Base-by-base conservation (phyloP, 2,329 filamentous ascomycete species). In the Fusarium pseudonygamai region DNA sequence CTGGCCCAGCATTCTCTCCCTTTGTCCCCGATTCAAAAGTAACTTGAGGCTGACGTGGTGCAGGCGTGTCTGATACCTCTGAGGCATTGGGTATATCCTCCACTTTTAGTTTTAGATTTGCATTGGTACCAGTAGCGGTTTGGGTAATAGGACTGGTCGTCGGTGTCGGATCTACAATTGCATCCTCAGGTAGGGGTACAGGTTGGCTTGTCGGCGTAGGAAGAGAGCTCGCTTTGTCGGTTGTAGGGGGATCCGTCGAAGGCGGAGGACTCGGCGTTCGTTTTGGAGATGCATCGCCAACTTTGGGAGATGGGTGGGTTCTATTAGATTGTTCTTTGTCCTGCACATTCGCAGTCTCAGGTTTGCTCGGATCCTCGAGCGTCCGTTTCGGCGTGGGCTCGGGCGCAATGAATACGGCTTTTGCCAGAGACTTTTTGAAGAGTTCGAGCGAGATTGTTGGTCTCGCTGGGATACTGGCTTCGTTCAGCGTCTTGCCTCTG, bases 391-490 rank as follows among this genome's bases (percentile, higher is more conserved):
- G 64, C 32, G 69, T 53, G 39, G 57, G 22, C 49, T 72, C 71
- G 16, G 63, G 67, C 30, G 73, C 63, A 57, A 76, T 64, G 32
- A 78, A 75, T 40, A 74, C 62, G 13, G 79, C 75, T 74, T 79
- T 79, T 15, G 77, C 78, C 14, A 84, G 73, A 14, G 82, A 81
- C 62, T 82, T 82, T 71, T 83, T 84, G 37, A 85, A 74, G 22
- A 79, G 79, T 67, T 87, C 84, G 40, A 86, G 83, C 64, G 84
- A 82, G 56, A 84, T 80, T 71, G 82, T 81, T 64, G 84, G 85
- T 70, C 86, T 85, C 62, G 83, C 71, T 56, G 89, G 89, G 65
- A 90, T 86, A 76, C 83, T 86, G 56, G 82, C 81, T 78, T 89
- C 88, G 75, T 87, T 86, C 45, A 91, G 82, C 65, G 81, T 83